Conservation (phyloP, 148 eudicot species). For the Persicaria maculosa region DNA sequence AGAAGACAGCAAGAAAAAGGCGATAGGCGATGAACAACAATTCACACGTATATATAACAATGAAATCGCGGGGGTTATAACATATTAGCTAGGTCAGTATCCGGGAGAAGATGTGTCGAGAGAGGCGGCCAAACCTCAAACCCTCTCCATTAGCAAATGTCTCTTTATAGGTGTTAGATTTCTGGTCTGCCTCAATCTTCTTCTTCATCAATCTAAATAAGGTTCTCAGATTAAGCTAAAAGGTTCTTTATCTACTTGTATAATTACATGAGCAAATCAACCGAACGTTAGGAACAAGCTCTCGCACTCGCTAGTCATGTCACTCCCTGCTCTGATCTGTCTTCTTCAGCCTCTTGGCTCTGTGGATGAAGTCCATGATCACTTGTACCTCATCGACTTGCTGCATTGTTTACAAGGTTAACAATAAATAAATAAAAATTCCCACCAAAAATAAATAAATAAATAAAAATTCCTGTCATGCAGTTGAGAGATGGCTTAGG, state of each 20-base stretch:
- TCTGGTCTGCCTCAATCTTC: not conserved
- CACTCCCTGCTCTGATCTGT: not conserved
- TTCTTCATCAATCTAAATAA: not conserved
- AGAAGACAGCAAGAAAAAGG: too few relatives aligned
- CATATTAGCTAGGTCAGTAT: not conserved
- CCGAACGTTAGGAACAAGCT: not conserved
- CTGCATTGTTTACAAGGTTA: conserved; percentile 24
- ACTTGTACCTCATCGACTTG: conserved; percentile 78
- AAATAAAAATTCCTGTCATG: not conserved
- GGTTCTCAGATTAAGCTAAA: not conserved
- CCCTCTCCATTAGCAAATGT: not conserved
- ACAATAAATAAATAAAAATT: not conserved
- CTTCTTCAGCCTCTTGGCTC: conserved; percentile 49
- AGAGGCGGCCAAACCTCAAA: not conserved
- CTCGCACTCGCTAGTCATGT: not conserved
- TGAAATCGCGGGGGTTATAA: not conserved
- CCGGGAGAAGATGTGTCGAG: not conserved
- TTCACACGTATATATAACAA: too few relatives aligned
- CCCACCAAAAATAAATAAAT: not conserved
- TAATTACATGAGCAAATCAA: not conserved
- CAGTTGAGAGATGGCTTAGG: not conserved
- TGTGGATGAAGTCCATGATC: conserved; percentile 60
- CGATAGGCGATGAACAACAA: too few relatives aligned
- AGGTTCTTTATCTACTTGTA: not conserved
- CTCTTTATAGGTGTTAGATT: not conserved